Evolutionary conservation across 345 rosid species (phyloP), one percentile per base, ranked within the genome.

Genomic region (Heritiera fomes): DNA sequence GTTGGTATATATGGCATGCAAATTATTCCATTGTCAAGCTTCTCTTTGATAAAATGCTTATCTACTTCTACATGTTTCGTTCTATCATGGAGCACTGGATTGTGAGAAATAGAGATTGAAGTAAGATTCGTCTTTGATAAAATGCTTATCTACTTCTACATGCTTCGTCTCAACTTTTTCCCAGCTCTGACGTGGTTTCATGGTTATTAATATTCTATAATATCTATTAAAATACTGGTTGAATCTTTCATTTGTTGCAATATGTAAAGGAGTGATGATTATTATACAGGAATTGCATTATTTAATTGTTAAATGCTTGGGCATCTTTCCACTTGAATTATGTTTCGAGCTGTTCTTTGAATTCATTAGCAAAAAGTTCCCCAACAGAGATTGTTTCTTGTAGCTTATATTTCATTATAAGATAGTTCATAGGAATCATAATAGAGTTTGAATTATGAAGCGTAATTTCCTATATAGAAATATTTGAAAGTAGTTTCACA

Each of bases 231-330:
- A 30, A 23, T 71, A 3, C 43, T 30, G 43, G 3, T 71, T 71
- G 45, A 70, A 70, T 14, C 74, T 47, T 70, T 70, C n/a, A 7
- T 65, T 64, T 40, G 47, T 45, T 68, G 53, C 72, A n/a, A 43
- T 20, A 68, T 32, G 20, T 61, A 52, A 34, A 50, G 43, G 15
- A 30, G 14, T 34, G 46, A 18, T 50, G 8, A 52, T 17, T 17
- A 65, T 17, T 65, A 17, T 65, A 40, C 49, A 38, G 15, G 13
- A 65, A 65, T 40, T 65, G 13, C 28, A 8, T 65, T 4, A 40
- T 65, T 17, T 34, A 30, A 61, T 34, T 38, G 17, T 63, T 14
- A 65, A 65, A 69, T 46, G 40, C 73, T 52, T 32, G 12, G 32
- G 18, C n/a, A 69, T 69, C 55, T 20, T 69, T 69, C 55, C 11